phyloP scores from a whole-genome alignment of 768 basidiomycete species.

The Lactarius vividus region DNA sequence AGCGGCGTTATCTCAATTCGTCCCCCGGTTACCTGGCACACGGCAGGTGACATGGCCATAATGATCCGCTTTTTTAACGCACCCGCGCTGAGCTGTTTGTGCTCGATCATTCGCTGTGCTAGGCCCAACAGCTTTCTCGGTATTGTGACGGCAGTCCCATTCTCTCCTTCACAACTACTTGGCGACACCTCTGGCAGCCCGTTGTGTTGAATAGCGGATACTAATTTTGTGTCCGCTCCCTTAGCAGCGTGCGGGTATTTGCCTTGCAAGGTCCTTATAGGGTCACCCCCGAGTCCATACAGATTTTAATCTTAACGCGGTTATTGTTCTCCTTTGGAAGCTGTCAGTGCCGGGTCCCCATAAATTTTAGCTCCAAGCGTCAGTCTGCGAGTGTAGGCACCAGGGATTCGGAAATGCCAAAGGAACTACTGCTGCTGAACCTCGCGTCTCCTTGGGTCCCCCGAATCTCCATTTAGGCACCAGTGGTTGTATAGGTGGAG shows the following conservation, averaged over 20 bases:
- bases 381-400: constrained; percentile 1
- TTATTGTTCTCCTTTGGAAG: not conserved
- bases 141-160: not conserved
- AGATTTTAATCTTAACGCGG: not conserved
- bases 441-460: not conserved
- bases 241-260: not conserved
- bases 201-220: not conserved
- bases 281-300: not conserved
- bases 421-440: not conserved
- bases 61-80: not conserved
- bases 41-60: not conserved
- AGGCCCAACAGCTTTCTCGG: not conserved
- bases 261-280: not conserved
- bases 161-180: not conserved
- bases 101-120: not conserved
- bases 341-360: not conserved
- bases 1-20: not conserved
- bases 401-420: not conserved
- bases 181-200: not conserved
- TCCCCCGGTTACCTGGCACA: not conserved
- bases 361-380: not conserved
- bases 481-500: constrained; percentile 1
- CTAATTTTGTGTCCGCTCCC: not conserved
- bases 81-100: not conserved
- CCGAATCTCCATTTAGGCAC: constrained; percentile 11